Evolutionary conservation across 2,329 filamentous ascomycete genomes (phyloP).

Genomic region (Colletotrichum incanum): DNA sequence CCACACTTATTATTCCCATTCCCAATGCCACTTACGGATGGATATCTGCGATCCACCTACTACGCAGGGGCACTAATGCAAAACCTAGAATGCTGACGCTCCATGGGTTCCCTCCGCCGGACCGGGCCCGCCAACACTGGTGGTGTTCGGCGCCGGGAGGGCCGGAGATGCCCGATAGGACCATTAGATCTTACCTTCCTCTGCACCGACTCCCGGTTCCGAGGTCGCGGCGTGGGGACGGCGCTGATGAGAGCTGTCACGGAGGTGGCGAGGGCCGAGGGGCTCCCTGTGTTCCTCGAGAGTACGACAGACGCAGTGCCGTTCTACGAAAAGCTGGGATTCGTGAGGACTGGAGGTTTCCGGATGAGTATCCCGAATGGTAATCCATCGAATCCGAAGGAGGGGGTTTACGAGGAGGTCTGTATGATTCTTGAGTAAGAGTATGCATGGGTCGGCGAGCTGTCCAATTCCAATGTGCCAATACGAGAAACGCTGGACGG

Average conservation of each 20-base stretch:
- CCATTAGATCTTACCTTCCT: slow-evolving; percentile 56
- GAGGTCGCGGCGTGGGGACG: slow-evolving; percentile 55
- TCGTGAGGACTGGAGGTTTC: slow-evolving; percentile 51
- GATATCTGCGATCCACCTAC: neutral
- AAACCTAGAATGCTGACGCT: slow-evolving; percentile 7
- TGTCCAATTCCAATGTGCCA: neutral
- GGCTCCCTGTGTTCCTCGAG: slow-evolving; percentile 56
- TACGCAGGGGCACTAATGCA: neutral
- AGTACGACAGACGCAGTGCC: slow-evolving; percentile 56
- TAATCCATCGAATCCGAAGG: neutral
- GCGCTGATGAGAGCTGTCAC: slow-evolving; percentile 53
- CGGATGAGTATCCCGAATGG: slow-evolving; percentile 53
- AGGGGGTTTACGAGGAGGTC: slow-evolving; percentile 1
- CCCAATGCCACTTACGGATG: neutral
- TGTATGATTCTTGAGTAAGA: slow-evolving; percentile 19
- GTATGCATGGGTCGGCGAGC: neutral
- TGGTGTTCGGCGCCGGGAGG: neutral
- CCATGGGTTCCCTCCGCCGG: slow-evolving; percentile 9
- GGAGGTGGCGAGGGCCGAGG: slow-evolving; percentile 51
- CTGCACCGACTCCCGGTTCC: slow-evolving; percentile 55
- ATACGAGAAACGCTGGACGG: neutral
- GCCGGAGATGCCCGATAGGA: slow-evolving; percentile 15
- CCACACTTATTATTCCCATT: slow-evolving; percentile 9
- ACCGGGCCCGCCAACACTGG: slow-evolving; percentile 6
- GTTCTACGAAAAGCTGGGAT: slow-evolving; percentile 58